phyloP scores from a whole-genome alignment of 2,329 filamentous ascomycete species.

The Akanthomyces uredinophilus region DNA sequence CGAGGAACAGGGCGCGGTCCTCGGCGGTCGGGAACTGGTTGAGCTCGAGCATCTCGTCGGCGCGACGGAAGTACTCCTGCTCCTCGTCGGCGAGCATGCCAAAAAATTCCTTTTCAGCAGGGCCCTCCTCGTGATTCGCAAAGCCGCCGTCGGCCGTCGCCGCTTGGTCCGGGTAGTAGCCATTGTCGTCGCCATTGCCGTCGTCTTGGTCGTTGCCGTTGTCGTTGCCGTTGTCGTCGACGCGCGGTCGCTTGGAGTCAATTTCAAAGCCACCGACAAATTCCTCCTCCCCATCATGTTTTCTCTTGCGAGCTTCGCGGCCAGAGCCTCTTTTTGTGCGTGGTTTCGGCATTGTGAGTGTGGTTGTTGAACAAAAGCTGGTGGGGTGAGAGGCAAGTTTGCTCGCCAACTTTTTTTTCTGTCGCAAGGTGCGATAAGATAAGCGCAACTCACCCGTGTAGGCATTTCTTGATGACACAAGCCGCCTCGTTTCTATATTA shows the following conservation, averaged over 20 bases:
- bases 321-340: conserved; percentile 36
- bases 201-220: conserved; percentile 17
- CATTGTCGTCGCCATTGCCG: conserved; percentile 17
- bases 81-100: conserved; percentile 89
- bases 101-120: conserved; percentile 70
- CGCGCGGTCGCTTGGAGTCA: conserved; percentile 24
- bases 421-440: conserved; percentile 8
- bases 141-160: conserved; percentile 9
- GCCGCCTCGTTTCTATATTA: too few species aligned
- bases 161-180: conserved; percentile 17
- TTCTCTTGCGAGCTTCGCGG: conserved; percentile 39
- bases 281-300: conserved; percentile 27
- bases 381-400: background rate
- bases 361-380: conserved; percentile 5
- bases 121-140: conserved; percentile 21
- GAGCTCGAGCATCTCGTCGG: conserved; percentile 82
- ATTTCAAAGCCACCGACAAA: conserved; percentile 10
- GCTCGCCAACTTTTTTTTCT: conserved; percentile 10
- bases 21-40: conserved; percentile 80
- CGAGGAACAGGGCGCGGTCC: conserved; percentile 65
- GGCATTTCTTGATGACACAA: too few species aligned
- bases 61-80: conserved; percentile 89
- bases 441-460: background rate
- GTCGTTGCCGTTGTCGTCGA: conserved; percentile 17
- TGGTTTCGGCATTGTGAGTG: conserved; percentile 37